A percentile compares a stretch with the other conserved stretches of the same genome.
Evolutionary conservation across 257 asterid species (phyloP).

Genomic region (Paraleonurus japonicus): DNA sequence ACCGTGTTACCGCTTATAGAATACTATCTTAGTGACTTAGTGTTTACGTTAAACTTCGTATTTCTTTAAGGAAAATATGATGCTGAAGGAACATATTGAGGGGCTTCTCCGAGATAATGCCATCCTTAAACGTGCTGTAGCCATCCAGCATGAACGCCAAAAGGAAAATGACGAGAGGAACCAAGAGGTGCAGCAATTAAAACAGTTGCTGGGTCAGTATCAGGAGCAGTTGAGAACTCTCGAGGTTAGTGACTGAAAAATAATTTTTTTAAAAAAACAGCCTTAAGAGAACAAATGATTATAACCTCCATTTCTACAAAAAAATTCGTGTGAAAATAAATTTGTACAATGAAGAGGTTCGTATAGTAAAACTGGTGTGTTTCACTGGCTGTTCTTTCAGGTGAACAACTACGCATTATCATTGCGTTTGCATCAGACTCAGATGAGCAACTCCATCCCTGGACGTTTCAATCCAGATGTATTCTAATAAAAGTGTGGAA

Average conservation of each 20-base stretch:
- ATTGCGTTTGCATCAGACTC: conserved; percentile 66
- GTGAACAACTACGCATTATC: conserved; percentile 66
- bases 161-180: conserved; percentile 61
- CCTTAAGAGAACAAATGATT: not conserved
- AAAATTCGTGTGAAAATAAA: not conserved
- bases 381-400: conserved; percentile 35
- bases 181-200: conserved; percentile 61
- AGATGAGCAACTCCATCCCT: conserved; percentile 52
- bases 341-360: not conserved
- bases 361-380: not conserved
- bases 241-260: conserved; percentile 56
- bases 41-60: not conserved
- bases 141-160: conserved; percentile 75
- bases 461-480: conserved; percentile 69
- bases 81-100: conserved; percentile 64
- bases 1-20: not conserved
- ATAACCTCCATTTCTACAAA: not conserved
- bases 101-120: conserved; percentile 48
- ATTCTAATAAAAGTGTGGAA: conserved; percentile 31
- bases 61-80: conserved; percentile 40
- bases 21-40: not conserved
- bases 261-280: too few relatives aligned
- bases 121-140: conserved; percentile 71
- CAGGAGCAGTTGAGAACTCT: conserved; percentile 73
- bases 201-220: conserved; percentile 64